Percentiles rank a stretch among this genome's conserved stretches.
Evolutionary conservation across 495 filamentous ascomycete species (phyloP).

Genomic region (Daldinia loculata): DNA sequence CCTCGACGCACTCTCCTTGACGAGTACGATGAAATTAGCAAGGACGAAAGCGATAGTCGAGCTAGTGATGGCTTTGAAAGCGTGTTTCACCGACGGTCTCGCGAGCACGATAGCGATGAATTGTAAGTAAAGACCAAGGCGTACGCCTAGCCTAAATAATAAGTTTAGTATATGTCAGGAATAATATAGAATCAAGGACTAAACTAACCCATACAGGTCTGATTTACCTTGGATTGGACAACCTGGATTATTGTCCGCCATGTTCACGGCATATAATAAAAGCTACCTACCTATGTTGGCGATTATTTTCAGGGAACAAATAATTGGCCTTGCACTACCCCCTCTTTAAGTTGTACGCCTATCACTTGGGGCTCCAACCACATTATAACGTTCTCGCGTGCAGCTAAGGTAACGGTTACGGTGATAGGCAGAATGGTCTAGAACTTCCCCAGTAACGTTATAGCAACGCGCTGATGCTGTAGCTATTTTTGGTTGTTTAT

Average conservation of each 20-base stretch:
- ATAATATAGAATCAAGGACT: neutral
- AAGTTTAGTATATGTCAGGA: neutral
- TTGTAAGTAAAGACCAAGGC: slow-evolving; percentile 52
- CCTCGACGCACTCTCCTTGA: slow-evolving; percentile 10
- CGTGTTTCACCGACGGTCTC: slow-evolving; percentile 13
- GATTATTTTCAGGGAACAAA: neutral
- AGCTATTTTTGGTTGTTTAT: neutral
- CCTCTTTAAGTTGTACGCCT: neutral
- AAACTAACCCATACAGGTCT: slow-evolving; percentile 49
- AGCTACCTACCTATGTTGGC: neutral
- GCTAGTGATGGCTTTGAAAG: slow-evolving; percentile 21
- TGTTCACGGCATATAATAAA: neutral
- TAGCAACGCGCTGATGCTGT: slow-evolving; percentile 4
- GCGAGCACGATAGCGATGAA: slow-evolving; percentile 42
- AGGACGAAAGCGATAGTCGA: slow-evolving; percentile 29
- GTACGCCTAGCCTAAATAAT: slow-evolving; percentile 42
- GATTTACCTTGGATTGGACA: slow-evolving; percentile 44
- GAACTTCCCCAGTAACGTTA: neutral
- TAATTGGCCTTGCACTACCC: neutral
- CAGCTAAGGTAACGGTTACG: slow-evolving; percentile 2
- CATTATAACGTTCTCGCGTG: neutral
- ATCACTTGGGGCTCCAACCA: neutral
- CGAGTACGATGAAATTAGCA: slow-evolving; percentile 24
- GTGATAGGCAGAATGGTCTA: slow-evolving; percentile 5
- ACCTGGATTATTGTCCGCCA: neutral